Evolutionary conservation across 495 filamentous ascomycete species (phyloP), one percentile per base, ranked within the genome.

Genomic region (Penicillium turbatum): DNA sequence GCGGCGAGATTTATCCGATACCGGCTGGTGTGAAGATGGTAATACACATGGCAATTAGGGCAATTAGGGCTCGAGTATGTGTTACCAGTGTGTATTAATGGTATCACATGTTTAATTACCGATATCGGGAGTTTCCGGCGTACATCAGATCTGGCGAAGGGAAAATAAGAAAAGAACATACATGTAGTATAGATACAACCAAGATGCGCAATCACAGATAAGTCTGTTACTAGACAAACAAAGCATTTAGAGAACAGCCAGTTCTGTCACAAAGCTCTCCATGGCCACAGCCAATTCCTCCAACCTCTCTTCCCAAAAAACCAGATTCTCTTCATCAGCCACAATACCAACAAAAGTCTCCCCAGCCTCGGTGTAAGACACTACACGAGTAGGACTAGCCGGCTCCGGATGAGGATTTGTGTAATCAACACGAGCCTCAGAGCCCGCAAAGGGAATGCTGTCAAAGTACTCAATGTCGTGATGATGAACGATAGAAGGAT

Each of bases 391-490:
- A 5, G 54, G 48, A 26, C 24, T 41, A 9, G 48, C 13, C 6
- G 54, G 17, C 48, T 52, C 48, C 13, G 48, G 54, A 17, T 57
- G 54, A 16, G 54, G 55, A 19, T 49, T 58, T 5, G 45, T 53
- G 44, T 54, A 58, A 24, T 45, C 50, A 16, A 58, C 44, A 24
- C 12, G 42, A 44, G 35, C 47, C 27, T 57, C 49, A 8, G 17
- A 21, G n/a, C 59, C 65, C 0, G 60, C 63, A 35, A 70, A 72
- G 2, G 63, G 56, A 54, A 68, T 65, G 15, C 47, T 60, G 32
- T 68, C 65, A 39, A 70, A 67, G 42, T 67, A 60, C 9, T 67
- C 59, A 5, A 53, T 55, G 32, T 65, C 62, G 16, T 63, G 62
- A 36, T 63, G 65, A 46, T 64, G 61, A 1, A 61, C 60, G n/a